phyloP scores from a whole-genome alignment of 352 stramenopile genomes.

The Phytophthora vignae region DNA sequence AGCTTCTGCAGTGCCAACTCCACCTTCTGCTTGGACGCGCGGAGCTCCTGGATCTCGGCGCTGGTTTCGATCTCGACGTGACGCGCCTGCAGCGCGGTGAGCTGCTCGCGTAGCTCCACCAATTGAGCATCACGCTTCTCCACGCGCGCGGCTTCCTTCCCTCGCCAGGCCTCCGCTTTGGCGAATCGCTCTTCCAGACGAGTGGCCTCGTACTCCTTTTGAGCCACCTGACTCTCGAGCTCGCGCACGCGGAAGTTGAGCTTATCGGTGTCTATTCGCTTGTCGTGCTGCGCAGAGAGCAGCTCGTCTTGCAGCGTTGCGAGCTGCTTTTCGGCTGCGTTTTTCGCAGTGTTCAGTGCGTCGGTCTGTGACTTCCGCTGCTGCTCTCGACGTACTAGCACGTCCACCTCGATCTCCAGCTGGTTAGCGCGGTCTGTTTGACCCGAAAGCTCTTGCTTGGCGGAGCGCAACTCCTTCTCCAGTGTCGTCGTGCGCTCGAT shows the following conservation, averaged over 20 bases:
- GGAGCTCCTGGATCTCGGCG: constrained; percentile 52
- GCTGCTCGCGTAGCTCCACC: constrained; percentile 55
- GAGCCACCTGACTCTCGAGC: constrained; percentile 53
- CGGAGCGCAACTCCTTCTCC: constrained; percentile 45
- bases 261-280: constrained; percentile 54
- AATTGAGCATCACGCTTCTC: constrained; percentile 61
- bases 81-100: constrained; percentile 48
- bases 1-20: constrained; percentile 33
- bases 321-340: constrained; percentile 45
- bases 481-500: constrained; percentile 29
- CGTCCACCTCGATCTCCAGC: constrained; percentile 52
- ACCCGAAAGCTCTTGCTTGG: constrained; percentile 36
- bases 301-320: constrained; percentile 43
- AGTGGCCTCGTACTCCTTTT: constrained; percentile 62
- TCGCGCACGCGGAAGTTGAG: constrained; percentile 53
- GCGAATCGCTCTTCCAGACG: constrained; percentile 55
- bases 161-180: constrained; percentile 56
- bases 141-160: constrained; percentile 57
- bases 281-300: constrained; percentile 35
- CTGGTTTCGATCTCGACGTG: constrained; percentile 59
- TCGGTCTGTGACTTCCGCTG: constrained; percentile 53
- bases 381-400: constrained; percentile 54
- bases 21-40: constrained; percentile 41
- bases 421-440: constrained; percentile 40
- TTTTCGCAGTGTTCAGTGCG: constrained; percentile 38